These are phyloP conservation scores for Crithidia bombi DNA, from an alignment of 208 protist genomes.

Conservation along the genomic window DNA sequence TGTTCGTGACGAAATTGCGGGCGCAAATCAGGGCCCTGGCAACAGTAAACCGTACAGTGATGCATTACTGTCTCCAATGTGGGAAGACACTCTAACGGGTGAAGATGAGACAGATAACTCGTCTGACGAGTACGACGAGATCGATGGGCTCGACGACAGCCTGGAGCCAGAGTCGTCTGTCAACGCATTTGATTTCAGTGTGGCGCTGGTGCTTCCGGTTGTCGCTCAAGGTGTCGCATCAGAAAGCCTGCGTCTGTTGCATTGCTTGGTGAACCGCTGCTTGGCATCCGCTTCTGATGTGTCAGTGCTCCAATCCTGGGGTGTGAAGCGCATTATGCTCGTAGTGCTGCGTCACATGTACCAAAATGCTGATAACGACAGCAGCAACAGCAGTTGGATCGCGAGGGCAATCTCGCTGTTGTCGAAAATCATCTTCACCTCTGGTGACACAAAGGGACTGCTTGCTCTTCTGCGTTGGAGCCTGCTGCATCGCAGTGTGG, in stretches of 20 bases:
- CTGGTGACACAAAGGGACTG: conserved; percentile 53
- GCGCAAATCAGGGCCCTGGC: conserved; percentile 10
- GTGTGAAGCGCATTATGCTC: conserved; percentile 60
- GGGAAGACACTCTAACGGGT: conserved; percentile 20
- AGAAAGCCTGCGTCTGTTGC: conserved; percentile 53
- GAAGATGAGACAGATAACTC: conserved; percentile 5
- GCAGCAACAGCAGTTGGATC: conserved; percentile 47
- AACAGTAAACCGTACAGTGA: conserved; percentile 31
- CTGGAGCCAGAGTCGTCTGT: conserved; percentile 36
- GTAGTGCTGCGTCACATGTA: conserved; percentile 65
- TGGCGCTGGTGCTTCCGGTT: conserved; percentile 53
- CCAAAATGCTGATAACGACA: conserved; percentile 7
- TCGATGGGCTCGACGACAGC: conserved; percentile 12
- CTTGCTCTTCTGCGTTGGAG: conserved; percentile 65
- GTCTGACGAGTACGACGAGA: conserved; percentile 7
- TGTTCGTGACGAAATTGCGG: conserved; percentile 36
- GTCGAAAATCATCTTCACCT: conserved; percentile 70
- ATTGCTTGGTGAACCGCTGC: conserved; percentile 66
- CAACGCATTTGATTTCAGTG: conserved; percentile 66
- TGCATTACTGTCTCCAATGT: conserved; percentile 23
- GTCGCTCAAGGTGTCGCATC: conserved; percentile 38
- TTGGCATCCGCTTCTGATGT: conserved; percentile 32
- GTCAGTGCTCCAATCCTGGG: conserved; percentile 61
- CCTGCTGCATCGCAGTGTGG: conserved; percentile 33
- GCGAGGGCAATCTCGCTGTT: conserved; percentile 44